Evolutionary conservation across 495 filamentous ascomycete genomes (phyloP).

Genomic region (Aspergillus asperescens): DNA sequence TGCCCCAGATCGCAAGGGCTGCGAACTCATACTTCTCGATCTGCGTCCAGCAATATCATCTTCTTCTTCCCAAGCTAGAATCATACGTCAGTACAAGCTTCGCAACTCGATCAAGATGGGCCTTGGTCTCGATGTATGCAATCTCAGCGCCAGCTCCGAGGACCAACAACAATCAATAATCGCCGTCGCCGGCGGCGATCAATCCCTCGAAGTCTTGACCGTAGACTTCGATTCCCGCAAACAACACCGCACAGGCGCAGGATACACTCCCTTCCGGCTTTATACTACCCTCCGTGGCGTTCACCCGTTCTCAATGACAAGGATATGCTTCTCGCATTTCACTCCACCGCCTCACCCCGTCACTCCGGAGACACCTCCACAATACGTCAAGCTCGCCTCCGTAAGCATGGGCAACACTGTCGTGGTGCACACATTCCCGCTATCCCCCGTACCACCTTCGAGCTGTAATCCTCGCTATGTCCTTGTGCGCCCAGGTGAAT

Average conservation of each 20-base stretch:
- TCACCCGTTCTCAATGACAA: conserved; percentile 81
- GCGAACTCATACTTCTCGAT: conserved; percentile 66
- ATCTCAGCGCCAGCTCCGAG: conserved; percentile 51
- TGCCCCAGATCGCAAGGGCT: conserved; percentile 49
- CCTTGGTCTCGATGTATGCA: conserved; percentile 68
- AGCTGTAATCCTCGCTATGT: conserved; percentile 61
- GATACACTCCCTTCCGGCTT: conserved; percentile 53
- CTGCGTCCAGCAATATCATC: conserved; percentile 22
- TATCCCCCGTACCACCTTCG: conserved; percentile 50
- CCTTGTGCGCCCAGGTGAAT: conserved; percentile 51
- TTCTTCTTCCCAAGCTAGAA: conserved; percentile 23
- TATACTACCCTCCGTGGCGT: conserved; percentile 65
- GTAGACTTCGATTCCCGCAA: conserved; percentile 52
- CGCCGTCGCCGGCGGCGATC: conserved; percentile 78
- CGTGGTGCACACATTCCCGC: conserved; percentile 76
- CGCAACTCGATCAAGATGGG: conserved; percentile 56
- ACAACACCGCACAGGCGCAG: conserved; percentile 12
- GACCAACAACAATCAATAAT: conserved; percentile 68
- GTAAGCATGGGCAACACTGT: conserved; percentile 80
- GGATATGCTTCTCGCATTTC: conserved; percentile 72
- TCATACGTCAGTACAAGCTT: conserved; percentile 51
- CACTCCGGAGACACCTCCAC: conserved; percentile 41
- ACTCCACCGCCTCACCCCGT: conserved; percentile 48
- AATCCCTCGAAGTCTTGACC: conserved; percentile 71
- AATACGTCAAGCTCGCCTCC: conserved; percentile 75